phyloP scores from a whole-genome alignment of 805 yeast genomes.

The Saccharomycopsis sp. region DNA sequence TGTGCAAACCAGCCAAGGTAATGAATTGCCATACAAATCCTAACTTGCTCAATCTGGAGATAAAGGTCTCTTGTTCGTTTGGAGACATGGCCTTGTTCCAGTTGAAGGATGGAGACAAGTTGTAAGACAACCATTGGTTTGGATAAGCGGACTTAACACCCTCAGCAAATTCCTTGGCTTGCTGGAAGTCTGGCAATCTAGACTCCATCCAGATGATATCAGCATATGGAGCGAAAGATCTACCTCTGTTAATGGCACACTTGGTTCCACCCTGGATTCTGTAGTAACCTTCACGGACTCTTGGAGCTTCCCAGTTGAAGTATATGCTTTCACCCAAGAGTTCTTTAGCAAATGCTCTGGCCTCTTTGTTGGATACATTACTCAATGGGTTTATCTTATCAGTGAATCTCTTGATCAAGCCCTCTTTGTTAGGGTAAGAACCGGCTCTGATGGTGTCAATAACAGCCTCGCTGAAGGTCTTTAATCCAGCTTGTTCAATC shows the following conservation, averaged over 20 bases:
- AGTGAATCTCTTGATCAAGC: conserved; percentile 58
- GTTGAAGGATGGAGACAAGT: conserved; percentile 95
- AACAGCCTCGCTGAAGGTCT: conserved; percentile 87
- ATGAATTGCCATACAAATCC: conserved; percentile 98
- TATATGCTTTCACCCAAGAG: conserved; percentile 74
- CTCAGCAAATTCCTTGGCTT: conserved; percentile 90
- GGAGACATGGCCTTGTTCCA: conserved; percentile 93
- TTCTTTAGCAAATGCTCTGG: conserved; percentile 66
- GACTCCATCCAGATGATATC: conserved; percentile 99
- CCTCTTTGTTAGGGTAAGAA: conserved; percentile 50
- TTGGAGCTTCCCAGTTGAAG: conserved; percentile 93
- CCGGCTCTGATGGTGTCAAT: conserved; percentile 69
- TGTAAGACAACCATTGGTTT: conserved; percentile 93
- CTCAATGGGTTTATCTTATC: conserved; percentile 68
- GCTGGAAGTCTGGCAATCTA: conserved; percentile 85
- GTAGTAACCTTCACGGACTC: conserved; percentile 96
- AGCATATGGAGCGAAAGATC: conserved; percentile 91
- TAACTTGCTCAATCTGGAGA: conserved; percentile 73
- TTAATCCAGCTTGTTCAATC: conserved; percentile 75
- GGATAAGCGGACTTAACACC: conserved; percentile 82
- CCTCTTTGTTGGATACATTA: conserved; percentile 71
- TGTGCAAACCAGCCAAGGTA: conserved; percentile 94
- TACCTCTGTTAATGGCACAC: conserved; percentile 95
- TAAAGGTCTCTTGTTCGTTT: conserved; percentile 85
- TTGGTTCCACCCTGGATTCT: conserved; percentile 94